Percentiles rank a stretch among this genome's conserved stretches.
Conservation (phyloP, 1,284 basidiomycete genomes). For the Ceratobasidium sp. region DNA sequence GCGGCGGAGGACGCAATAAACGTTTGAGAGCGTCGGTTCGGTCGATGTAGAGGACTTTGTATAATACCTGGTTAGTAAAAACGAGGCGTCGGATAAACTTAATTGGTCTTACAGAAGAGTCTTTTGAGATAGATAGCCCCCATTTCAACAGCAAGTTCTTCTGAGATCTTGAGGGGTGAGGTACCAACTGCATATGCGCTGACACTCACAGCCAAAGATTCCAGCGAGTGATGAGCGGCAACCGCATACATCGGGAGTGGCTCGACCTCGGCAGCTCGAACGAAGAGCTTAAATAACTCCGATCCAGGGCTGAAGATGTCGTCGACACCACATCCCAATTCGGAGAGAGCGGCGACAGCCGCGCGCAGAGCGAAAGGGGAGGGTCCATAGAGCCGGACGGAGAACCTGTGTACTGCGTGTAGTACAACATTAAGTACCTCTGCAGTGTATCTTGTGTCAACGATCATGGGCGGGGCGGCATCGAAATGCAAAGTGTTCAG, state of each 20-base stretch:
- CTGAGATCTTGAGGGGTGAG: conserved; percentile 64
- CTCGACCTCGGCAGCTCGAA: conserved; percentile 61
- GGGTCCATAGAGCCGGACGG: conserved; percentile 41
- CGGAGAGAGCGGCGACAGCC: conserved; percentile 22
- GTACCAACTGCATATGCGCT: conserved; percentile 70
- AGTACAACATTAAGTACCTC: conserved; percentile 45
- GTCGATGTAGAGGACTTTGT: conserved; percentile 63
- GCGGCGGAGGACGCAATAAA: conserved; percentile 62
- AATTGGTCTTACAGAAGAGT: conserved; percentile 57
- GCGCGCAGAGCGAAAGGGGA: conserved; percentile 35
- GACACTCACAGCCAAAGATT: conserved; percentile 67
- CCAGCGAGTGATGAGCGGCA: conserved; percentile 65
- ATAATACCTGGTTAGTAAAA: background rate
- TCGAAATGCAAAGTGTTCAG: background rate
- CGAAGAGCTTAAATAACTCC: conserved; percentile 38
- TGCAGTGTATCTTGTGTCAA: conserved; percentile 29
- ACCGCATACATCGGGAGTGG: conserved; percentile 70
- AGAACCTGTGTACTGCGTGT: conserved; percentile 44
- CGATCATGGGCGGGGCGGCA: conserved; percentile 18
- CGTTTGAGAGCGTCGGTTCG: conserved; percentile 61
- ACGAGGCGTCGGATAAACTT: background rate
- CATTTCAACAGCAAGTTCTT: conserved; percentile 67
- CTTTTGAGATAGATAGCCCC: conserved; percentile 70
- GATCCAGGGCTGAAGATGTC: conserved; percentile 27
- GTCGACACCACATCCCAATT: conserved; percentile 37